Percentiles rank a stretch among this genome's conserved stretches.
Evolutionary conservation across 441 rosid species (phyloP).

Genomic region (Jatropha podagrica): DNA sequence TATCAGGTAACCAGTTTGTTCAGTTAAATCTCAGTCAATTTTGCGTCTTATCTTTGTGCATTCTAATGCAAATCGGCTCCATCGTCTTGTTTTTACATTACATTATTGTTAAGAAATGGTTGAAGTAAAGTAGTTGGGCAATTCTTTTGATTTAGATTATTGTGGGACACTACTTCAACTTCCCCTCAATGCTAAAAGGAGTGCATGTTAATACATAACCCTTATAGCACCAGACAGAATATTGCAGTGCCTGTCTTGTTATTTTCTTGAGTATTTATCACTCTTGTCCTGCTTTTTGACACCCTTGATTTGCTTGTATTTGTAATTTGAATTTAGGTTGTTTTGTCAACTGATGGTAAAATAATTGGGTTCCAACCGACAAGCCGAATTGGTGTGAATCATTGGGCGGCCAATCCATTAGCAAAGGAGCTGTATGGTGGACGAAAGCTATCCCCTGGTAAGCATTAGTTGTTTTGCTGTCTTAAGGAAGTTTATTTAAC

Average conservation of each 20-base stretch:
- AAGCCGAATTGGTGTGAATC: constrained; percentile 65
- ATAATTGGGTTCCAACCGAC: constrained; percentile 77
- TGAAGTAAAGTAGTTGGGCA: background rate
- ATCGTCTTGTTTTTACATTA: background rate
- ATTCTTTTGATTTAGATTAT: background rate
- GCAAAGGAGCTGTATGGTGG: constrained; percentile 66
- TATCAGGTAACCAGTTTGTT: constrained; percentile 53
- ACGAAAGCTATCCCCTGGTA: constrained; percentile 63
- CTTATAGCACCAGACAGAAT: background rate
- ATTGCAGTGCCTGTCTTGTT: background rate
- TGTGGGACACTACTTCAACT: background rate
- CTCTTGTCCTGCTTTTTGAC: background rate
- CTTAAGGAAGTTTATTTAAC: background rate
- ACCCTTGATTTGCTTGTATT: constrained; percentile 9
- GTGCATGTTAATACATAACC: background rate
- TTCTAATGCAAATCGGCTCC: background rate
- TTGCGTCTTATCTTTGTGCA: background rate
- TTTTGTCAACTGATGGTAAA: constrained; percentile 60
- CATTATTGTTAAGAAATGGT: background rate
- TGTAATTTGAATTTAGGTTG: constrained; percentile 46
- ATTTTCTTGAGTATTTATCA: too few species aligned
- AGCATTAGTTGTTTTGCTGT: constrained; percentile 20
- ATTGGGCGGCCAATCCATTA: constrained; percentile 76
- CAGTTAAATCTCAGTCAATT: background rate
- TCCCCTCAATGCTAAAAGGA: too few species aligned